phyloP scores from a whole-genome alignment of 768 basidiomycete genomes.

The Pseudohyphozyma bogoriensis region DNA sequence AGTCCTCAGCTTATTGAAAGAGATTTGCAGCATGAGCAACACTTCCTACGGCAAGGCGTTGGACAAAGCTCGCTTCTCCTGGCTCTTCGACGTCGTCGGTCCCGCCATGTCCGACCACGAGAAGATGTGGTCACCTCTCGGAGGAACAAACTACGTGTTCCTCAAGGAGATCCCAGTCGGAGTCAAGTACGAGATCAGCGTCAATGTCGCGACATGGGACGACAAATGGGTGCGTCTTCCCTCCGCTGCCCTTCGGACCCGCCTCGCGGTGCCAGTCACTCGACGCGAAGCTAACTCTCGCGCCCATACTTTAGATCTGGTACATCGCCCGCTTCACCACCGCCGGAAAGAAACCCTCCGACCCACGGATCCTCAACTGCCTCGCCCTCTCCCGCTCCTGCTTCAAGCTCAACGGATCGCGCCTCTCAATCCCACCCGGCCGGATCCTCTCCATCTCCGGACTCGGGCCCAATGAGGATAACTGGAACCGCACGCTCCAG shows the following conservation, averaged over 20 bases:
- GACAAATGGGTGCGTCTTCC: conserved; percentile 16
- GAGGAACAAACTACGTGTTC: conserved; percentile 11
- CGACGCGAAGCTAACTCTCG: background rate
- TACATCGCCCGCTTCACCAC: conserved; percentile 24
- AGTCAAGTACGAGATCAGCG: conserved; percentile 19
- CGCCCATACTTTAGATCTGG: conserved; percentile 4
- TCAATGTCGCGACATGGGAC: conserved; percentile 13
- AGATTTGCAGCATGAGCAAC: conserved; percentile 18
- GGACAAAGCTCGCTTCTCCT: conserved; percentile 19
- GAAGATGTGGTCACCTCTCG: conserved; percentile 8
- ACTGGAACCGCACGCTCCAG: conserved; percentile 41
- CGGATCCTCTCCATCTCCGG: conserved; percentile 25
- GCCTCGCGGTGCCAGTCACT: background rate
- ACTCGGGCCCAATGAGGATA: conserved; percentile 26
- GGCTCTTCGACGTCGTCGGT: conserved; percentile 18
- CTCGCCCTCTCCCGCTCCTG: conserved; percentile 19
- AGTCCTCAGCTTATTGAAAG: background rate
- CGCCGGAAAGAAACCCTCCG: conserved; percentile 6
- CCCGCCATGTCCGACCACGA: conserved; percentile 9
- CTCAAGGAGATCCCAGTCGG: conserved; percentile 19
- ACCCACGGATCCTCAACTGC: conserved; percentile 18
- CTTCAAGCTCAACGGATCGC: conserved; percentile 51
- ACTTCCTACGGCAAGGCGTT: conserved; percentile 12
- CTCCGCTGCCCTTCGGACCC: too few relatives aligned
- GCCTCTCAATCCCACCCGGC: conserved; percentile 25